A percentile compares a stretch with the other conserved stretches of the same genome.
phyloP scores from a whole-genome alignment of 2,329 filamentous ascomycete genomes.

The Sporothrix luriei region DNA sequence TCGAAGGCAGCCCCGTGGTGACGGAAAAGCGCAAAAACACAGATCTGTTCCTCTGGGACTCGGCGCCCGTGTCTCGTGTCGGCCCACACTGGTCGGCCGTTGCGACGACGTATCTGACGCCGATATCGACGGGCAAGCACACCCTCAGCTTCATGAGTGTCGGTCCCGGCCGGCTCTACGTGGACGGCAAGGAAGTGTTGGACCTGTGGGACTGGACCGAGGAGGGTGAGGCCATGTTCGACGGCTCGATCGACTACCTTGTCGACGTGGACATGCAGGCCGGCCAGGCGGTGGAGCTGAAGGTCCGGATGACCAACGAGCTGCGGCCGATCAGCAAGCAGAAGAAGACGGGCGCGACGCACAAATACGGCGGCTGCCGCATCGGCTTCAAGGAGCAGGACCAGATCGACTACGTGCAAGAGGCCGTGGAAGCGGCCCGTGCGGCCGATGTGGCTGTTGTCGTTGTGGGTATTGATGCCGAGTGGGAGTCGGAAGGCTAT shows the following conservation, averaged over 20 bases:
- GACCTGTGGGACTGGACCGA: constrained; percentile 72
- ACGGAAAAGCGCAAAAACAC: constrained; percentile 64
- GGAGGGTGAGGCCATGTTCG: constrained; percentile 71
- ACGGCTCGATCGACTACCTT: constrained; percentile 65
- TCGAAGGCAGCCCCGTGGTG: constrained; percentile 59
- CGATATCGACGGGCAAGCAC: constrained; percentile 62
- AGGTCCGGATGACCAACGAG: constrained; percentile 68
- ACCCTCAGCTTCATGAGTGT: constrained; percentile 70
- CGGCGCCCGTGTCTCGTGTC: constrained; percentile 61
- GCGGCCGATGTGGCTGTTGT: constrained; percentile 68
- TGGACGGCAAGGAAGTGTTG: constrained; percentile 62
- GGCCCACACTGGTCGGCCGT: constrained; percentile 66
- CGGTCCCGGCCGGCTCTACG: constrained; percentile 63
- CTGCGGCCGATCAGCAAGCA: constrained; percentile 64
- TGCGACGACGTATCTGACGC: constrained; percentile 62
- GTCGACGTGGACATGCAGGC: constrained; percentile 63
- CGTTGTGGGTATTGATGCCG: constrained; percentile 69
- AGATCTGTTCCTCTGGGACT: constrained; percentile 71
- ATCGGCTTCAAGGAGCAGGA: constrained; percentile 71
- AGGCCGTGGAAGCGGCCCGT: constrained; percentile 64
- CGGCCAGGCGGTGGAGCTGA: constrained; percentile 61
- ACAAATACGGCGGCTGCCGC: constrained; percentile 71
- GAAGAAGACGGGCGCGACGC: constrained; percentile 57
- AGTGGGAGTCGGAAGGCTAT: constrained; percentile 76
- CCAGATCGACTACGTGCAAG: constrained; percentile 62